Conservation (phyloP, 768 basidiomycete species). For the Collybiopsis confluens region DNA sequence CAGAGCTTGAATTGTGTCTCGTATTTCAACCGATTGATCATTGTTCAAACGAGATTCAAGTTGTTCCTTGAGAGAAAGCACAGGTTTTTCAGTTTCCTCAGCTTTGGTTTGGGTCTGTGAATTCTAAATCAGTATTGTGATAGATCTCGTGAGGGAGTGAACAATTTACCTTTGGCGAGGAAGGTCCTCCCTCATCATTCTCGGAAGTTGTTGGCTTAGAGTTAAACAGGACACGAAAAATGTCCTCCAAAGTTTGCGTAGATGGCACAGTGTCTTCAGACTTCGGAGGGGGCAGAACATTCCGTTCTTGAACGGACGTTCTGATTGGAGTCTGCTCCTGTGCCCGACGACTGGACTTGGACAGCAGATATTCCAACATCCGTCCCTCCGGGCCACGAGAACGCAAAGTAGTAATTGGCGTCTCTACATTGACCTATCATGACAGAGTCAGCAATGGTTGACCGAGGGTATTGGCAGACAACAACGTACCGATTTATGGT, state of each 20-base stretch:
- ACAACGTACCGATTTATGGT: too few relatives aligned
- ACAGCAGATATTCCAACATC: not conserved
- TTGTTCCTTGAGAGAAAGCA: slow-evolving; percentile 21
- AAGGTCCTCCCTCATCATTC: too few relatives aligned
- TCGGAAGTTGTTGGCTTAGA: not conserved
- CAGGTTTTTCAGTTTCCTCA: not conserved
- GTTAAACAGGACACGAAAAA: slow-evolving; percentile 1
- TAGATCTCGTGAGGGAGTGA: not conserved
- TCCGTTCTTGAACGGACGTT: too few relatives aligned
- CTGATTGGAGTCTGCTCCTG: not conserved
- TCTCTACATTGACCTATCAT: too few relatives aligned
- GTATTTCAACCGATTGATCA: slow-evolving; percentile 27
- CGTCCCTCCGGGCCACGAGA: not conserved
- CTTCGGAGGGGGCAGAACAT: not conserved
- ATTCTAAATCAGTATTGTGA: not conserved
- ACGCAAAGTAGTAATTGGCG: too few relatives aligned
- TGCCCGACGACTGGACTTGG: not conserved
- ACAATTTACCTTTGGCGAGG: too few relatives aligned
- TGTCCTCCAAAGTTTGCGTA: not conserved
- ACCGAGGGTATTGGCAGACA: too few relatives aligned
- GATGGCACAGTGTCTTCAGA: not conserved
- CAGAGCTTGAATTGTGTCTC: slow-evolving; percentile 38
- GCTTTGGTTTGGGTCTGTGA: not conserved
- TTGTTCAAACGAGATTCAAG: slow-evolving; percentile 27
- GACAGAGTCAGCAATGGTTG: too few relatives aligned